Percentiles rank a stretch among this genome's conserved stretches.
Conservation (phyloP, 1,139 yeast genomes). For the Nakaseomyces kungkrabaensis region DNA sequence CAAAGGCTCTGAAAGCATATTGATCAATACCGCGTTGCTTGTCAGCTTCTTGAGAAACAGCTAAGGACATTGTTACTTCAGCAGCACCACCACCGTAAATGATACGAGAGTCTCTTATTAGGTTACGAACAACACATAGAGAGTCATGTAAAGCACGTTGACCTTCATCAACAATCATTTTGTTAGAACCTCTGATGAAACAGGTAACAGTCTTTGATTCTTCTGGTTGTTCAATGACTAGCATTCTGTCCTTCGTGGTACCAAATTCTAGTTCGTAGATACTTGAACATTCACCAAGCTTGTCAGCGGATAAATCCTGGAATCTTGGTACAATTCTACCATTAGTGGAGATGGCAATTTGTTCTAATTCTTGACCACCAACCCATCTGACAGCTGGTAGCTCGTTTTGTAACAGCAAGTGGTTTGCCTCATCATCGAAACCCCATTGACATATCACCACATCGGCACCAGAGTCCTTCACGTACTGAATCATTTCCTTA, state of each 20-base stretch:
- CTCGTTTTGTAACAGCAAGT: conserved; percentile 73
- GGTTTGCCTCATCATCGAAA: conserved; percentile 98
- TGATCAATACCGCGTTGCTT: conserved; percentile 91
- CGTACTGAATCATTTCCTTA: conserved; percentile 78
- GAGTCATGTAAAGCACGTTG: conserved; percentile 95
- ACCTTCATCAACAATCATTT: conserved; percentile 96
- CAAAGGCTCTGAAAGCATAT: conserved; percentile 93
- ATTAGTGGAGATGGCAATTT: conserved; percentile 92
- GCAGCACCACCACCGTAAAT: conserved; percentile 99
- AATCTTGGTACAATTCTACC: conserved; percentile 96
- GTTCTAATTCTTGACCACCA: conserved; percentile 94
- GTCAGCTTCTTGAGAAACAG: conserved; percentile 88
- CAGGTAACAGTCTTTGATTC: conserved; percentile 89
- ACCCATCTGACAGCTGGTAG: conserved; percentile 98
- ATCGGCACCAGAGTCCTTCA: conserved; percentile 88
- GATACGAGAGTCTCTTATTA: conserved; percentile 82
- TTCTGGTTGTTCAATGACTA: conserved; percentile 84
- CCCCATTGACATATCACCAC: conserved; percentile 99
- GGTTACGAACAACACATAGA: conserved; percentile 91
- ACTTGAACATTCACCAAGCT: conserved; percentile 80
- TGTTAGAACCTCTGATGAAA: conserved; percentile 88
- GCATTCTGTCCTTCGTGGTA: conserved; percentile 92
- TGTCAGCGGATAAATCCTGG: conserved; percentile 75
- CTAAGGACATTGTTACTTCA: conserved; percentile 85
- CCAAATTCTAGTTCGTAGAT: conserved; percentile 90